Base-by-base conservation (phyloP, 2,329 filamentous ascomycete genomes). In the Coniella vitis region DNA sequence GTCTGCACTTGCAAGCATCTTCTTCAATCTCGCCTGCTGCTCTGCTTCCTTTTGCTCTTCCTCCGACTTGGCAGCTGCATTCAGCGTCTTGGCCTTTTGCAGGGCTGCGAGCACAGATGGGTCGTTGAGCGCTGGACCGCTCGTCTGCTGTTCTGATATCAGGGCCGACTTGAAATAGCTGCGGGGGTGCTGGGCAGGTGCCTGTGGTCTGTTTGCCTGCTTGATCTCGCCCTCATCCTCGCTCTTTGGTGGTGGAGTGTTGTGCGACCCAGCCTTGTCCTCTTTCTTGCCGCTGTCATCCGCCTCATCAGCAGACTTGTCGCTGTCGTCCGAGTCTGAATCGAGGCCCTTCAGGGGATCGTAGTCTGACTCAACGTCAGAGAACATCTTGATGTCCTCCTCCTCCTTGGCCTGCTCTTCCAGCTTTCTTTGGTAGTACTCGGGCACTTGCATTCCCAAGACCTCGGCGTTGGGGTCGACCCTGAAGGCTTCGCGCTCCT, bases 81-180 rank as follows among this genome's bases (percentile, higher is more conserved):
- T 70, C 47, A 89, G 72, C 9, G 80, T 72, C 16, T 86, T 86
- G 9, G 91, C 91, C 64, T 90, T 90, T 66, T 90, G 88, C 59
- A 98, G 76, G 0, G 89, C 89, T 3, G 88, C 89, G 55, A 90
- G 75, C 54, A 95, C 84, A 2, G 85, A 80, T 2, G 89, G 86
- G 59, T 96, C 89, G 21, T 75, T 77, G 59, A 84, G 78, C 4
- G 78, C 80, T 1, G 78, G 75, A 2, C 69, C 68, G 52, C 73
- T 73, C 41, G 70, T 67, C 13, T 65, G 63, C 54, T 79, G 71
- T 38, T 78, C 72, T 1, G 76, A 76, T 14, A 78, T 69, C 36
- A 82, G 69, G 36, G 76, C 71, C 52, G 75, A 79, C 63, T 77
- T 70, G 64, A 86, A 86, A 63, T 84, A 85, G 60, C 82, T 83